Conservation (phyloP, 306 rosid species). For the Carpinus fangiana region DNA sequence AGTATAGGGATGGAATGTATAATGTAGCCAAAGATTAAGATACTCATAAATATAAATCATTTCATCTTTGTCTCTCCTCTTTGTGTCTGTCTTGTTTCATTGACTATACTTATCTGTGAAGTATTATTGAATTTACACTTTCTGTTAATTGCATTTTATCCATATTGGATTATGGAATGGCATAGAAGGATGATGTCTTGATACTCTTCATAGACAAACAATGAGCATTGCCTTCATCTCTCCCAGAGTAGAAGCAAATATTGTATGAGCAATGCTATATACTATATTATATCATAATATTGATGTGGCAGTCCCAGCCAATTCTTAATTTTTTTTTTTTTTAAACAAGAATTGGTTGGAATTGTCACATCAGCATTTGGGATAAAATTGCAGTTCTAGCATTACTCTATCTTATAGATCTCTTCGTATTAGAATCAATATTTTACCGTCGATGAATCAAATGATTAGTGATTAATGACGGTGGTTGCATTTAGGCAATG, state of each 20-base stretch:
- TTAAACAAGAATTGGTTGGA: no score
- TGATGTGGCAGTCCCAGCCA: no score
- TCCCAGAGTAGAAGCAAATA: background rate
- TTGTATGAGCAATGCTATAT: background rate
- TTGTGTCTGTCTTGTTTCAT: background rate
- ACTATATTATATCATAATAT: no score
- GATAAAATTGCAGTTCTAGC: no score
- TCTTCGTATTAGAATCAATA: background rate
- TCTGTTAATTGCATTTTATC: no score
- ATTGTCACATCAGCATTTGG: no score
- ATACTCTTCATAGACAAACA: background rate
- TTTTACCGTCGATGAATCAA: background rate
- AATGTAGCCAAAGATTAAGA: no score
- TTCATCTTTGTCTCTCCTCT: background rate
- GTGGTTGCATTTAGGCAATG: conserved; percentile 66
- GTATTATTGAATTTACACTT: no score
- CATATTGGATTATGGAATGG: background rate
- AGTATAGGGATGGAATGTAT: no score
- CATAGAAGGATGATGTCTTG: background rate
- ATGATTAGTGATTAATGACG: conserved; percentile 7
- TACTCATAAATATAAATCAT: background rate
- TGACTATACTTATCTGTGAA: background rate
- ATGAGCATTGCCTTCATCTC: background rate
- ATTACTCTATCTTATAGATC: background rate
- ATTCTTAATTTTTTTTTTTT: no score